Evolutionary conservation across 2,329 filamentous ascomycete species (phyloP).

Genomic region (Xylariaceae sp.): DNA sequence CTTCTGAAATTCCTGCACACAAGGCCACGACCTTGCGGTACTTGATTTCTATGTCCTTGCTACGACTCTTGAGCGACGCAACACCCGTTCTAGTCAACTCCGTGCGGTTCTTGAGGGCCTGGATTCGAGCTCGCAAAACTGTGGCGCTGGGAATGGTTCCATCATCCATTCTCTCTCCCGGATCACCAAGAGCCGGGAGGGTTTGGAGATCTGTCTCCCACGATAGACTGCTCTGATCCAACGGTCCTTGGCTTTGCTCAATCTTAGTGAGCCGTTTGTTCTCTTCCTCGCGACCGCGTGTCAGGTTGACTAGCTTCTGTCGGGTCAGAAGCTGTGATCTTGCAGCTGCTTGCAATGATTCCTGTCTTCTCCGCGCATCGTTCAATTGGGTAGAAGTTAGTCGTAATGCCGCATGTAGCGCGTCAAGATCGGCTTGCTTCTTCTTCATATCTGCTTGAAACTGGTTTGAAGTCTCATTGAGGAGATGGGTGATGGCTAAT

Average conservation of each 20-base stretch:
- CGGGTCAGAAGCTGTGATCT: conserved; percentile 60
- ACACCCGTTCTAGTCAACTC: conserved; percentile 62
- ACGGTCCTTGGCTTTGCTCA: conserved; percentile 39
- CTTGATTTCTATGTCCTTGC: conserved; percentile 77
- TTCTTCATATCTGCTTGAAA: conserved; percentile 76
- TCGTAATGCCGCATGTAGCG: conserved; percentile 73
- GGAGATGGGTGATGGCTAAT: conserved; percentile 71
- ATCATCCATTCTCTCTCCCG: conserved; percentile 33
- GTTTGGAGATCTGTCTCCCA: conserved; percentile 53
- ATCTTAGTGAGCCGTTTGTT: conserved; percentile 48
- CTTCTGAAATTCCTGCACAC: conserved; percentile 74
- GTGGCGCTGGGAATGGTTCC: conserved; percentile 52
- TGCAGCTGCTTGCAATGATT: conserved; percentile 61
- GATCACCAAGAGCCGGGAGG: conserved; percentile 35
- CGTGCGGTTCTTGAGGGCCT: conserved; percentile 66
- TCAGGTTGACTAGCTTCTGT: conserved; percentile 73
- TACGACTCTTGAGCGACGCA: conserved; percentile 67
- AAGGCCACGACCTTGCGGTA: conserved; percentile 84
- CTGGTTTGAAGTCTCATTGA: conserved; percentile 71
- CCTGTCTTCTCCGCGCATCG: conserved; percentile 68
- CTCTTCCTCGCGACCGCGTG: conserved; percentile 66
- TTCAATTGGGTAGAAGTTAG: conserved; percentile 73
- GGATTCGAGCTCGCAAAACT: conserved; percentile 61
- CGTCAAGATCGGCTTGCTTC: conserved; percentile 79
- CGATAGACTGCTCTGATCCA: conserved; percentile 40